Evolutionary conservation across 345 rosid species (phyloP), one percentile per base, ranked within the genome.

Genomic region (Draba incana): DNA sequence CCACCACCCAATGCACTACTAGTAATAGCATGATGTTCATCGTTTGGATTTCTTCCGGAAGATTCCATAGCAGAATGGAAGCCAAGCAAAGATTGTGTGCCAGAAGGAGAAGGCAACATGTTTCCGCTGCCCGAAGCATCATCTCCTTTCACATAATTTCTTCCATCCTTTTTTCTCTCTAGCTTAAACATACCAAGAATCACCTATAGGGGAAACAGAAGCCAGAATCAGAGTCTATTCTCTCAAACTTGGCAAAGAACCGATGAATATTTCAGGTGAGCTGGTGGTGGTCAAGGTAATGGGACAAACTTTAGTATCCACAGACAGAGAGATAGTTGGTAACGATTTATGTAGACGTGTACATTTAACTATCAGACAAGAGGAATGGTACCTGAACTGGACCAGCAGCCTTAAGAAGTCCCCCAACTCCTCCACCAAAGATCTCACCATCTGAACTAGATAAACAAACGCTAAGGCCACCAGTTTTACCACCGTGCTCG

Each of bases 341-440:
- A 31, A 28, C 11, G 23, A 41, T 47, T 14, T 14, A 15, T 25
- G 13, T 45, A 27, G 38, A 27, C 28, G 30, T 5, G 66, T 44
- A 8, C 4, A 31, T 24, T 6, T 30, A n/a, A 41, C 35, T 13
- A 25, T 6, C 10, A 46, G 53, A 65, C 1, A 12, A 54, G 66
- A 65, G 33, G 38, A 61, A 38, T 62, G 38, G 5, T 64, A 93
- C 98, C 96, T 93, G 94, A 41, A 93, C 98, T 27, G 96, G 94
- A 41, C 99, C 92, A 5, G 88, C 88, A 64, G 98, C 98, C 43
- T 77, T 84, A 57, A 93, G 81, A 39, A 84, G 83, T 55, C 96
- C 97, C 13, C 89, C 88, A 75, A 93, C 86, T 61, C 89, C 97
- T 72, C 98, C 98, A n/a, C 98, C 98, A 46, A 93, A 72, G 48